Conservation (phyloP, 345 rosid species). For the Crucihimalaya himalaica region DNA sequence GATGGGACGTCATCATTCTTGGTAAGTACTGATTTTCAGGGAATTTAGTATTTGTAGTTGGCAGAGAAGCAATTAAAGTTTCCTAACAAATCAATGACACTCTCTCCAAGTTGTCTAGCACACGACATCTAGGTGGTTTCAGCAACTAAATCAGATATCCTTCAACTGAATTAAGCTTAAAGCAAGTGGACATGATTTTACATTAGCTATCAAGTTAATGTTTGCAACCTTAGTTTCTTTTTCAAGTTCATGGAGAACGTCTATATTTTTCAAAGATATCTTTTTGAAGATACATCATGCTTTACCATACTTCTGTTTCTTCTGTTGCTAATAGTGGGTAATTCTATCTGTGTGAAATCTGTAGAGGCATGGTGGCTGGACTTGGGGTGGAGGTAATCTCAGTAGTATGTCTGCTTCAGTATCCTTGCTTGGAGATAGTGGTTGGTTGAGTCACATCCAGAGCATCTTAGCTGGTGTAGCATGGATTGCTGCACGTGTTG, state of each 20-base stretch:
- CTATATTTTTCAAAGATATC: not conserved
- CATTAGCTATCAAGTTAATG: slow-evolving; percentile 17
- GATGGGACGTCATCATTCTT: slow-evolving; percentile 96
- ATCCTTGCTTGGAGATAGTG: slow-evolving; percentile 93
- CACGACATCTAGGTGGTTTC: slow-evolving; percentile 13
- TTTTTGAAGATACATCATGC: slow-evolving; percentile 8
- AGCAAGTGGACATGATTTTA: slow-evolving; percentile 29
- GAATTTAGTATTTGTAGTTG: slow-evolving; percentile 4
- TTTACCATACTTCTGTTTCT: not conserved
- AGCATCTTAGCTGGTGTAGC: slow-evolving; percentile 96
- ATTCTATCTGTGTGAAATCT: slow-evolving; percentile 37
- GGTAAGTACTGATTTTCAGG: slow-evolving; percentile 53
- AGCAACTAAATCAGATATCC: slow-evolving; percentile 13
- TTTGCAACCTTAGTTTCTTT: slow-evolving; percentile 8
- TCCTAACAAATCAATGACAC: slow-evolving; percentile 1
- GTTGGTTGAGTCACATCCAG: slow-evolving; percentile 97
- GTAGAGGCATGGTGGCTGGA: slow-evolving; percentile 98
- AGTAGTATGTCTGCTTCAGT: slow-evolving; percentile 99
- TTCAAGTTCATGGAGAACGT: not conserved
- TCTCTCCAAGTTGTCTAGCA: not conserved
- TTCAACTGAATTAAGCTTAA: slow-evolving; percentile 1
- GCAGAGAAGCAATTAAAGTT: not conserved
- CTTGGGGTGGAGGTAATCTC: slow-evolving; percentile 98
- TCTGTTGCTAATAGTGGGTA: slow-evolving; percentile 15
- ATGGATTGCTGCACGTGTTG: slow-evolving; percentile 97